Evolutionary conservation across 768 basidiomycete genomes (phyloP).

Genomic region (Daedaleopsis nitida): DNA sequence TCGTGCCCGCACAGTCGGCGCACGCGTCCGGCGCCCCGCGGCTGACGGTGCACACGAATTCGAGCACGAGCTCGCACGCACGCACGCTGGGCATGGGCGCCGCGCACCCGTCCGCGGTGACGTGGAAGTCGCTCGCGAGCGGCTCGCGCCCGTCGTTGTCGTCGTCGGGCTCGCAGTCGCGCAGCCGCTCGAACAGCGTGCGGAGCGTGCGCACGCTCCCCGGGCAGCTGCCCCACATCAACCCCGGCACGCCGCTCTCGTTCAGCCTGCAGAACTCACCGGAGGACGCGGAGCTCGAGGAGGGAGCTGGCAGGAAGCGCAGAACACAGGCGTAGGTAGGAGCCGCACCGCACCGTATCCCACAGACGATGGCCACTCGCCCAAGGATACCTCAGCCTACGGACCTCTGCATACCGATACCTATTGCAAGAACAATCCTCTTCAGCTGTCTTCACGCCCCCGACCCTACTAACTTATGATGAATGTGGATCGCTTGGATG

Average conservation of each 20-base stretch:
- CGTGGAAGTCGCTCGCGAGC: conserved; percentile 17
- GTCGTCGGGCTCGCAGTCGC: conserved; percentile 1
- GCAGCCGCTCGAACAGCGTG: conserved; percentile 19
- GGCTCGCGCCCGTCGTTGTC: conserved; percentile 10
- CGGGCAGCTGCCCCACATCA: conserved; percentile 19
- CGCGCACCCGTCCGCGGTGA: conserved; percentile 21
- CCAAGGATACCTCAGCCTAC: no score
- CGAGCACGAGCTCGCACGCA: neutral
- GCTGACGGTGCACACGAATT: neutral
- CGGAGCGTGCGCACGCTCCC: conserved; percentile 21
- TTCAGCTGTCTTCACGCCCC: neutral
- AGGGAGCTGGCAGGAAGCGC: neutral
- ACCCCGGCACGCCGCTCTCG: conserved; percentile 22
- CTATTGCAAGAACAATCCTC: neutral
- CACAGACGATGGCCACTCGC: no score
- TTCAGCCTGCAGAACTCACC: conserved; percentile 3
- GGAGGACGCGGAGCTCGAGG: conserved; percentile 3
- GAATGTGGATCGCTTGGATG: neutral
- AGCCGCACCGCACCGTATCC: no score
- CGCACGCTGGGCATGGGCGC: conserved; percentile 17
- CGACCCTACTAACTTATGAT: neutral
- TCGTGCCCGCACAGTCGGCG: no score
- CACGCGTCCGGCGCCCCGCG: neutral
- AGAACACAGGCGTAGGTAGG: no score
- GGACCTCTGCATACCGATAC: no score